Evolutionary conservation across 225 moss, liverwort and hornwort genomes (phyloP).

Genomic region (Straminergon stramineum): DNA sequence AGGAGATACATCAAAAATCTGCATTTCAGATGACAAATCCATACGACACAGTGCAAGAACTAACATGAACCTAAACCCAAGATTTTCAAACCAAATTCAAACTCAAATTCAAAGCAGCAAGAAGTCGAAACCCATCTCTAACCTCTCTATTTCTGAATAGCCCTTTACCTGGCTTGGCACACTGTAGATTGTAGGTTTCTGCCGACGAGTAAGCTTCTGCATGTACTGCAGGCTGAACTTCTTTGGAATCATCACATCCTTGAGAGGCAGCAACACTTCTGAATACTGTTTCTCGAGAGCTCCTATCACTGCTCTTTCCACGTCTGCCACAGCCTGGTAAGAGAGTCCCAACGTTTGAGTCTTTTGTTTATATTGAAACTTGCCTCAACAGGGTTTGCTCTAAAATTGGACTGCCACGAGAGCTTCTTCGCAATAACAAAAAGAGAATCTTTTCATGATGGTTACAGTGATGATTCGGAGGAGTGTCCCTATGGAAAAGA

Average conservation of each 20-base stretch:
- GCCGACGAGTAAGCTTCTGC: conserved; percentile 93
- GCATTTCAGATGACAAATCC: background rate
- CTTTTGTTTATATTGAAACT: too few species aligned
- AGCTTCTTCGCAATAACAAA: background rate
- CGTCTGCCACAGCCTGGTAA: conserved; percentile 82
- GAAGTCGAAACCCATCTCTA: background rate
- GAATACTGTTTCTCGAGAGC: conserved; percentile 89
- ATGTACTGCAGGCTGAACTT: conserved; percentile 95
- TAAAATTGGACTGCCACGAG: background rate
- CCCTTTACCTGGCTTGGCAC: conserved; percentile 78
- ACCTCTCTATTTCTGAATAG: background rate
- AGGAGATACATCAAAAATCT: background rate
- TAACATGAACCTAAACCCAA: background rate
- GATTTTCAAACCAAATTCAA: background rate
- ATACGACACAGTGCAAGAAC: background rate
- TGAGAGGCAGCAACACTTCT: conserved; percentile 77
- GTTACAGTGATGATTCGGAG: too few species aligned
- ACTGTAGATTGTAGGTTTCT: conserved; percentile 78
- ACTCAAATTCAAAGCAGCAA: too few species aligned
- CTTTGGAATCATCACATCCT: conserved; percentile 87
- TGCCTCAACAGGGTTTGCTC: background rate
- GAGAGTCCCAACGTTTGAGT: background rate
- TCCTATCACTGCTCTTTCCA: conserved; percentile 85
- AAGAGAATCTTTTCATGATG: background rate
- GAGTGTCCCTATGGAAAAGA: background rate